Evolutionary conservation across 352 stramenopile species (phyloP), one percentile per base, ranked within the genome.

Genomic region (Sclerospora graminicola): DNA sequence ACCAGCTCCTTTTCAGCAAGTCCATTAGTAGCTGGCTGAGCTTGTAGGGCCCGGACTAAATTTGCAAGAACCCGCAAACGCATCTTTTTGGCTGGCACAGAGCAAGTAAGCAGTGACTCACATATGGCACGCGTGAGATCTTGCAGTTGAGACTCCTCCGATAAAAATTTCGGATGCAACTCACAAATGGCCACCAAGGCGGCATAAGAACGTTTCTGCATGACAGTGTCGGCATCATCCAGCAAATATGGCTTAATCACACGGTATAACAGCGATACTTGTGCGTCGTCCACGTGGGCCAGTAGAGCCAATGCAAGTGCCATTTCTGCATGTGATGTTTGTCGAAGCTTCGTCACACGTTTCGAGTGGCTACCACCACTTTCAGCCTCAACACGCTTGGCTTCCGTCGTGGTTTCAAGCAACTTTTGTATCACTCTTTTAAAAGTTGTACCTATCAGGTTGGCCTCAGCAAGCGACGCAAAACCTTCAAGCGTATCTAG

Each of bases 81-180:
- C 87, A 97, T 98, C 48, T 96, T 92, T 63, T 96, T 94, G 19
- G 93, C 88, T 15, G 93, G 87, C 5, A 98, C 84, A 51, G 95
- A 95, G 59, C 87, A 97, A 48, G 88, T 97, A 16, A 96, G 69
- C 41, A 97, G 82, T 31, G 92, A 96, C 48, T 93, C 89, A 28
- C 90, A 95, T 50, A 98, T 86, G 10, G 96, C 75, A 44, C 93
- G 75, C 6, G 89, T 95, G 41, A 97, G 81, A 55, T 98, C 91
- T 42, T 86, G 77, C 9, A 98, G 64, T 44, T 91, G 84, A 30
- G 82, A 58, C 36, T 88, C 63, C 8, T 69, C 63, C 4, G 66
- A 65, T 60, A 89, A 69, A 57, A 93, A 95, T 34, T 64, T 62
- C 24, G 79, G 59, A 61, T 93, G 81, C 41, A 75, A 57, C 62